Evolutionary conservation across 306 rosid genomes (phyloP).

Genomic region (Dalbergia oliveri): DNA sequence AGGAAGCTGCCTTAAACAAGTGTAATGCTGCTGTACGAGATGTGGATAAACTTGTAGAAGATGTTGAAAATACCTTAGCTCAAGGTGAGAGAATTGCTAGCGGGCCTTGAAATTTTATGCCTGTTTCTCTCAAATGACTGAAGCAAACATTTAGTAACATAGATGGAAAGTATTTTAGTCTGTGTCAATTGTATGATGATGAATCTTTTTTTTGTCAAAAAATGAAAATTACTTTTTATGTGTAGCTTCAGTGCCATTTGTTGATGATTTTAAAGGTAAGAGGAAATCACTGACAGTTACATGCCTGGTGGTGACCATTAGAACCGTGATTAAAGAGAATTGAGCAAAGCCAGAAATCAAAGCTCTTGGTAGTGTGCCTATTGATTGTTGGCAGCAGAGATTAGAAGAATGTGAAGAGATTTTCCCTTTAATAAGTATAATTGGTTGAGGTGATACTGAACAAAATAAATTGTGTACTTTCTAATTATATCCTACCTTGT

Average conservation of each 20-base stretch:
- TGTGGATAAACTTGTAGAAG: constrained; percentile 69
- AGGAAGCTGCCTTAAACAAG: constrained; percentile 76
- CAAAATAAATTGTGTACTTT: no score
- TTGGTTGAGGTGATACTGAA: not conserved
- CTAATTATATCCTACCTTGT: no score
- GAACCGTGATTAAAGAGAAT: not conserved
- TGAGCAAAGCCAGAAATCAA: not conserved
- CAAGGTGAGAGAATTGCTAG: constrained; percentile 68
- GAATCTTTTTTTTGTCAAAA: not conserved
- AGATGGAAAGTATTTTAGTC: constrained; percentile 20
- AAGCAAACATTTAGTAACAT: constrained; percentile 13
- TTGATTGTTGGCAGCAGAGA: not conserved
- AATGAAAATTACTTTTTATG: not conserved
- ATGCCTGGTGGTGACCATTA: not conserved
- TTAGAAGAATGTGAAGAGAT: not conserved
- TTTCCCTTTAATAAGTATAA: not conserved
- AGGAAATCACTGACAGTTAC: not conserved
- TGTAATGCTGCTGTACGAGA: constrained; percentile 60
- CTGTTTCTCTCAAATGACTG: constrained; percentile 9
- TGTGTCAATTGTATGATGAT: not conserved
- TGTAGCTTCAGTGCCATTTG: constrained; percentile 15
- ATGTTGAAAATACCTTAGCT: constrained; percentile 62
- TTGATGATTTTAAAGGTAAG: constrained; percentile 9
- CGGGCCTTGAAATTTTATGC: constrained; percentile 34
- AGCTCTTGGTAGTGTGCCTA: not conserved